Conservation (phyloP, 169 alveolate genomes). For the Babesia sp. region DNA sequence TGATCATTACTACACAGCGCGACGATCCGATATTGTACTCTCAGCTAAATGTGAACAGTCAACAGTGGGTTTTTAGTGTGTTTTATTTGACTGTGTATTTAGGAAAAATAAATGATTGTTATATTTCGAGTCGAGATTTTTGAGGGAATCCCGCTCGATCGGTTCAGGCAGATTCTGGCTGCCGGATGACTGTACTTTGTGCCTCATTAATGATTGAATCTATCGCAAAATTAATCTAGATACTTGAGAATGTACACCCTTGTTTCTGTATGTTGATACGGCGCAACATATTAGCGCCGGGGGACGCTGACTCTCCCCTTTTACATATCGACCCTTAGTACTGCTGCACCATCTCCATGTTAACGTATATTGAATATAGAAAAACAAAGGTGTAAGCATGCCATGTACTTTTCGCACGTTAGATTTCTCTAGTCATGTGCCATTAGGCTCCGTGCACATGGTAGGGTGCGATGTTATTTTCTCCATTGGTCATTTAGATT, state of each 20-base stretch:
- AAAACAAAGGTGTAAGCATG: not conserved
- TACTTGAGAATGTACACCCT: too few relatives aligned
- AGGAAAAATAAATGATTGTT: slow-evolving; percentile 21
- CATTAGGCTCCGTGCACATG: not conserved
- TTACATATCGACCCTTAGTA: too few relatives aligned
- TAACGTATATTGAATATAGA: not conserved
- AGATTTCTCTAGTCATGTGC: not conserved
- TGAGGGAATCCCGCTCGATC: not conserved
- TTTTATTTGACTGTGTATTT: not conserved
- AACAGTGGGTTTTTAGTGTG: not conserved
- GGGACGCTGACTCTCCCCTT: too few relatives aligned
- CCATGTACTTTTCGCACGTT: not conserved
- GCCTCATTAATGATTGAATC: not conserved
- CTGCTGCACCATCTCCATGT: too few relatives aligned
- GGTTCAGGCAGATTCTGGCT: not conserved
- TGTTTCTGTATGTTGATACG: too few relatives aligned
- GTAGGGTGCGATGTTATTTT: not conserved
- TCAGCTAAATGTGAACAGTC: slow-evolving; percentile 10
- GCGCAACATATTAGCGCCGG: too few relatives aligned
- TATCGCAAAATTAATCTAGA: not conserved
- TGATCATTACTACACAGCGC: not conserved
- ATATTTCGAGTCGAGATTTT: not conserved
- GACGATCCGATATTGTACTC: slow-evolving; percentile 31
- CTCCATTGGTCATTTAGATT: too few relatives aligned
- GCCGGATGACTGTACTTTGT: not conserved